Conservation (phyloP, 2,329 filamentous ascomycete species). For the Orbilia ellipsospora region DNA sequence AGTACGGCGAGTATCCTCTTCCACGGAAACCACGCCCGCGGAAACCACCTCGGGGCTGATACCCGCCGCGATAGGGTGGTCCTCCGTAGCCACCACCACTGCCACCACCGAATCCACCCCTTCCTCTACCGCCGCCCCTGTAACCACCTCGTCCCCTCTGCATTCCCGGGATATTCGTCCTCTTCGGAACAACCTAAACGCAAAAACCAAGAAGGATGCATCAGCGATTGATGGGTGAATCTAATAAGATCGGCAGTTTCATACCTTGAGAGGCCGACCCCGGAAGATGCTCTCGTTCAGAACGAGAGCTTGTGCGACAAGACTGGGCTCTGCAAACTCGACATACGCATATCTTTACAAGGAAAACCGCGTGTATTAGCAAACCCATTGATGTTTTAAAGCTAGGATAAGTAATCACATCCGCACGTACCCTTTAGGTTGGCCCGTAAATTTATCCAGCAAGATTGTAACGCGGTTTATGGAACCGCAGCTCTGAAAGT, state of each 20-base stretch:
- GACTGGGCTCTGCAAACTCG: conserved; percentile 92
- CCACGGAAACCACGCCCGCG: conserved; percentile 71
- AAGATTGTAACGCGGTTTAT: conserved; percentile 99
- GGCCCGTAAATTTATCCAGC: conserved; percentile 96
- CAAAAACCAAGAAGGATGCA: too few species aligned
- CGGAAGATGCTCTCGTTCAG: conserved; percentile 97
- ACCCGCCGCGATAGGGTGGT: conserved; percentile 53
- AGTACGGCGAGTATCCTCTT: conserved; percentile 75
- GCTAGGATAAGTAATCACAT: not conserved
- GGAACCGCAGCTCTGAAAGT: conserved; percentile 95
- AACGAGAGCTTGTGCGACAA: conserved; percentile 92
- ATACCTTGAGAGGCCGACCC: conserved; percentile 92
- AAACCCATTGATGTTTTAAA: not conserved
- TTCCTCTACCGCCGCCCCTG: conserved; percentile 65
- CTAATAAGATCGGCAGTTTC: not conserved
- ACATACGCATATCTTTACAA: conserved; percentile 90
- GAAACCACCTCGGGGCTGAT: conserved; percentile 61
- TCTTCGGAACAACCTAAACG: conserved; percentile 81
- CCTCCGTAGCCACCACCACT: conserved; percentile 66
- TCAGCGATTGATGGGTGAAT: not conserved
- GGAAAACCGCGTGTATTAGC: conserved; percentile 20
- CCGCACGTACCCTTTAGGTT: conserved; percentile 93
- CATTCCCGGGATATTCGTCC: conserved; percentile 97
- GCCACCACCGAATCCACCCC: conserved; percentile 66
- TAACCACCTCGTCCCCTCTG: conserved; percentile 76